These are phyloP conservation scores for Entomortierella chlamydospora DNA, from an alignment of 192 early-diverging fungal species.

Conservation along the genomic window DNA sequence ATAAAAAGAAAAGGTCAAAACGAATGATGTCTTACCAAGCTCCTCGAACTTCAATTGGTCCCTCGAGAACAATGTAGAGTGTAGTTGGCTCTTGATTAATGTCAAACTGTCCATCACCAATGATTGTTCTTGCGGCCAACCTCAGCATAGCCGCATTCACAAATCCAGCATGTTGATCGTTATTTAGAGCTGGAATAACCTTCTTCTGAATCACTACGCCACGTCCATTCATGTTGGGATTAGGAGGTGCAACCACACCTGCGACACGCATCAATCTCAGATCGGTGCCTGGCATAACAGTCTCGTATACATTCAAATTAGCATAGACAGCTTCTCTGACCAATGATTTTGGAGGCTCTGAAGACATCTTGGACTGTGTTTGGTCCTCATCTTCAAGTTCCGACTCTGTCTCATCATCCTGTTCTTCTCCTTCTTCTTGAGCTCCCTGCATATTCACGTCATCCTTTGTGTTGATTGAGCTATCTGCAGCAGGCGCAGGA, in stretches of 20 bases:
- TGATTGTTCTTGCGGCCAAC: constrained; percentile 57
- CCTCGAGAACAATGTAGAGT: constrained; percentile 54
- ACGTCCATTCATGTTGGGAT: constrained; percentile 40
- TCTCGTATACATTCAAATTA: constrained; percentile 48
- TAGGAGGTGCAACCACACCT: constrained; percentile 38
- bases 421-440: constrained; percentile 3
- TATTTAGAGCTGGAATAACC: constrained; percentile 49
- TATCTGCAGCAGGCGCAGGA: not conserved
- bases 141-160: constrained; percentile 66
- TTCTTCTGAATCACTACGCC: constrained; percentile 46
- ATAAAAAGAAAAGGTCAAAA: not conserved
- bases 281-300: constrained; percentile 48
- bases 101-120: constrained; percentile 64
- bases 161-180: constrained; percentile 57
- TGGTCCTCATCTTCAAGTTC: constrained; percentile 42
- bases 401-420: constrained; percentile 51
- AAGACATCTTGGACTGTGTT: not conserved
- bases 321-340: constrained; percentile 47
- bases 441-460: constrained; percentile 34
- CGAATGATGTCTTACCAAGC: constrained; percentile 51
- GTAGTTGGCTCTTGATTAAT: constrained; percentile 47
- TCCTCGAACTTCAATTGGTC: constrained; percentile 63
- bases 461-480: not conserved
- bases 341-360: constrained; percentile 26
- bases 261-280: constrained; percentile 53